Base-by-base conservation (phyloP, 768 basidiomycete species). In the Rhodosporidiobolus sp. region DNA sequence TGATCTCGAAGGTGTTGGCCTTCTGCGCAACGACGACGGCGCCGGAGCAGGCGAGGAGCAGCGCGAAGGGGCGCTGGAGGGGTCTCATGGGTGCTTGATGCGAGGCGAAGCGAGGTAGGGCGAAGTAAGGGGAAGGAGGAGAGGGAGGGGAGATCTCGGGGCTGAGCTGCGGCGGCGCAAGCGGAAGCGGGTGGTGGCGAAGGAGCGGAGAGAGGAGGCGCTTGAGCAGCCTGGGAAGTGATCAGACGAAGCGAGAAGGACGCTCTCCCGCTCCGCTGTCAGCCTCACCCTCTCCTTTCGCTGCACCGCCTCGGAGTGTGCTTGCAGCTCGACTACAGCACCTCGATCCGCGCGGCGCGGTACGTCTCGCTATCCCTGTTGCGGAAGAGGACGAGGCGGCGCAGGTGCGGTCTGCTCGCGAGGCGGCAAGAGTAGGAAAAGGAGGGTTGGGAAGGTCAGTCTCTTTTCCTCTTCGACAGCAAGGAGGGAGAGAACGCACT, bases 1-100 rank as follows among this genome's bases (percentile, higher is more conserved):
- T 86, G 67, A 90, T 82, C 74, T 88, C 84, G 80, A 62, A 76
- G 14, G 74, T 70, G 70, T 73, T 69, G 20, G 74, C 74, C 53
- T 70, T 73, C 28, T 63, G 60, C 53, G 63, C 46, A 0, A 19
- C n/a, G n/a, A 38, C 46, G 32, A 52, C 3, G 5, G 38, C 38
- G 38, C 38, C 20, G 24, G 22, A 16, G 12, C 55, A 19, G 4
- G 9, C 6, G 16, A 38, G 28, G 54, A 32, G 19, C 32, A 56
- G 38, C 12, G 30, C 11, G 22, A 43, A 52, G 2, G 45, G 62
- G 62, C 52, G 38, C 3, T 4, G 2, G 22, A 16, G 49, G 34
- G 22, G 24, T 11, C 11, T 20, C 55, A 56, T 57, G 66, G 32
- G 45, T 20, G 20, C 20, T 19, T 14, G 14, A 28, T 8, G 32